These are phyloP conservation scores for Claviceps paspali DNA, from an alignment of 2,329 filamentous ascomycete species.

Conservation along the genomic window DNA sequence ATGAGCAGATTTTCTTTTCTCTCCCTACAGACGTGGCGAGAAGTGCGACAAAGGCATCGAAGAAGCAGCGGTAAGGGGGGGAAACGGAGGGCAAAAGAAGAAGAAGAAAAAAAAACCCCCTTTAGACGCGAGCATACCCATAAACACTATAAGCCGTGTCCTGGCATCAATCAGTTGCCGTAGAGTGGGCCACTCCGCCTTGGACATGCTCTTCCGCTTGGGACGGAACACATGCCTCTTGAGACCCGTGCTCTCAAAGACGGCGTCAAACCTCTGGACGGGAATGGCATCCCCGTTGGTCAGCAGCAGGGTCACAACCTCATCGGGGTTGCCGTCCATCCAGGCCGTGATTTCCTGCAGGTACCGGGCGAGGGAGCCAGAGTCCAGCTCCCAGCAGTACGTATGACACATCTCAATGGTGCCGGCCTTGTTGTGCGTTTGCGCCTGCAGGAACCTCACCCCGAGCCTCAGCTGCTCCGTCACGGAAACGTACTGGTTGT, in stretches of 20 bases:
- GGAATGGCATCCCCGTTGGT: constrained; percentile 46
- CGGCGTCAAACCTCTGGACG: constrained; percentile 36
- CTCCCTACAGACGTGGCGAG: no score
- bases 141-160: constrained; percentile 54
- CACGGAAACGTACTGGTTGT: constrained; percentile 47
- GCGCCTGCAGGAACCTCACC: constrained; percentile 48
- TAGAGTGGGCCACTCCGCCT: constrained; percentile 54
- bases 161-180: constrained; percentile 45
- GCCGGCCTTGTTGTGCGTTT: constrained; percentile 40
- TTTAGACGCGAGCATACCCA: constrained; percentile 37
- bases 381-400: constrained; percentile 42
- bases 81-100: not conserved
- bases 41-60: not conserved
- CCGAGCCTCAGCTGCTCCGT: constrained; percentile 43
- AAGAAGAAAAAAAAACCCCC: not conserved
- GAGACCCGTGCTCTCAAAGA: constrained; percentile 40
- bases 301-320: constrained; percentile 47
- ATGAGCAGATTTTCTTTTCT: not conserved
- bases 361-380: constrained; percentile 38
- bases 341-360: constrained; percentile 43
- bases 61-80: not conserved
- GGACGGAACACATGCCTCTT: constrained; percentile 41
- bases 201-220: constrained; percentile 17
- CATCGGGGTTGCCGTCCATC: constrained; percentile 41
- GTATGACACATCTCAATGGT: constrained; percentile 50